Conservation (phyloP, 768 basidiomycete species). For the Boletus bicolor region DNA sequence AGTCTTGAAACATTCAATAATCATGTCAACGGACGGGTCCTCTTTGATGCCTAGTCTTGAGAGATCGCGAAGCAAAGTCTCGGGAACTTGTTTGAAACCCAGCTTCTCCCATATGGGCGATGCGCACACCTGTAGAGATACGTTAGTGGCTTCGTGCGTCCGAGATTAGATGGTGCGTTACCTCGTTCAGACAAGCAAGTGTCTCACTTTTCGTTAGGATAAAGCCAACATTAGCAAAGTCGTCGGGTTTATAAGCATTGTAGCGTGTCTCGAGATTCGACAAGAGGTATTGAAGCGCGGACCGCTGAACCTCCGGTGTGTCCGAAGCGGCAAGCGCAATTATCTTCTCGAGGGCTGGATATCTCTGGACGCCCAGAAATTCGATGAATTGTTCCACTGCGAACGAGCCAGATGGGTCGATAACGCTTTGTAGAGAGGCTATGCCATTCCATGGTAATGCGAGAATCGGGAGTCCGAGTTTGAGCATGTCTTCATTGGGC, state of each 20-base stretch:
- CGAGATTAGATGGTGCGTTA: not conserved
- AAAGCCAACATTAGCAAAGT: conserved; percentile 8
- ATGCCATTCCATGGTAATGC: conserved; percentile 22
- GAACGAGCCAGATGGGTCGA: not conserved
- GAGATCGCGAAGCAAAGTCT: not conserved
- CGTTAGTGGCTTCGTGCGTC: not conserved
- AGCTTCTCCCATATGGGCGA: conserved; percentile 6
- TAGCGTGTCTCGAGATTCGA: conserved; percentile 7
- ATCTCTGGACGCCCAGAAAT: not conserved
- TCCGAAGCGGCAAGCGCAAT: conserved; percentile 7
- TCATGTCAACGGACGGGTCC: not conserved
- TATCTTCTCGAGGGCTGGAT: conserved; percentile 5
- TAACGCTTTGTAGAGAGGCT: not conserved
- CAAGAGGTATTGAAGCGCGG: conserved; percentile 12
- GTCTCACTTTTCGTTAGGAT: conserved; percentile 10
- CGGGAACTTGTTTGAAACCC: conserved; percentile 5
- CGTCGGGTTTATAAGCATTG: conserved; percentile 6
- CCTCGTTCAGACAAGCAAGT: conserved; percentile 9
- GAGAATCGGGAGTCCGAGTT: conserved; percentile 72
- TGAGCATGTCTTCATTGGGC: conserved; percentile 63
- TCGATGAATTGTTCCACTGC: not conserved
- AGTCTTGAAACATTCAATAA: not conserved
- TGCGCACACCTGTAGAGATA: conserved; percentile 7
- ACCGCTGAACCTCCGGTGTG: not conserved
- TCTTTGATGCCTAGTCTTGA: conserved; percentile 13